Percentiles rank a stretch among this genome's conserved stretches.
Conservation (phyloP, 805 yeast genomes). For the Brettanomyces sp. region DNA sequence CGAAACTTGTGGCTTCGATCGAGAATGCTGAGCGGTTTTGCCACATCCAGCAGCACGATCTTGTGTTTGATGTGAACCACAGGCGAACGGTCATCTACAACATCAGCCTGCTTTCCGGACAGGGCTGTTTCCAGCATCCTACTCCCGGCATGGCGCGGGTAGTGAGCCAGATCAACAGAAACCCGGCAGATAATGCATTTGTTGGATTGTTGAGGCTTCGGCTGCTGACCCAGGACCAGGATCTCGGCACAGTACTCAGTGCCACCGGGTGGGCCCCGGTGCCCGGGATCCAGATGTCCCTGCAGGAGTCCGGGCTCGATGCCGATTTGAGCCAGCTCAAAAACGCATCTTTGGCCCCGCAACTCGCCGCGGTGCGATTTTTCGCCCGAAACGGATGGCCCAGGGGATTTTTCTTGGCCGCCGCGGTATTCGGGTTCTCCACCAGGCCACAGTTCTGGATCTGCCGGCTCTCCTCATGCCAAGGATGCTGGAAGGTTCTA, state of each 20-base stretch:
- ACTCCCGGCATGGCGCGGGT: constrained; percentile 28
- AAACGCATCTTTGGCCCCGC: constrained; percentile 9
- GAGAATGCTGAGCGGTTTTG: constrained; percentile 22
- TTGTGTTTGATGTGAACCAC: constrained; percentile 21
- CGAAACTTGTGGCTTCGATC: constrained; percentile 19
- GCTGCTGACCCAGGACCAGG: constrained; percentile 38
- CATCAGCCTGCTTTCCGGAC: constrained; percentile 30
- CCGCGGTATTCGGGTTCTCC: constrained; percentile 26
- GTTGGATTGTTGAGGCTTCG: constrained; percentile 36
- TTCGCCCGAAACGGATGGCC: constrained; percentile 49
- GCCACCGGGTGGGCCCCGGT: constrained; percentile 66
- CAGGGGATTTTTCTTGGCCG: constrained; percentile 43
- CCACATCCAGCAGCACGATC: constrained; percentile 8
- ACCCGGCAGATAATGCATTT: constrained; percentile 16
- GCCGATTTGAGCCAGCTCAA: neutral
- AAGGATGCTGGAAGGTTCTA: constrained; percentile 47
- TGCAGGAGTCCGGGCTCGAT: constrained; percentile 21
- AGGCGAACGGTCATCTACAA: constrained; percentile 21
- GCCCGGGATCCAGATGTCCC: constrained; percentile 36
- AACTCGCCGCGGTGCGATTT: constrained; percentile 22
- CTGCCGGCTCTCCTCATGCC: constrained; percentile 36
- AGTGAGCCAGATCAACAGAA: constrained; percentile 23
- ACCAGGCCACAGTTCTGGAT: constrained; percentile 42
- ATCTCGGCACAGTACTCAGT: constrained; percentile 44
- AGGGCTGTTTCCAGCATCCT: constrained; percentile 36